Base-by-base conservation (phyloP, 2,329 filamentous ascomycete genomes). In the Cytospora leucostoma region DNA sequence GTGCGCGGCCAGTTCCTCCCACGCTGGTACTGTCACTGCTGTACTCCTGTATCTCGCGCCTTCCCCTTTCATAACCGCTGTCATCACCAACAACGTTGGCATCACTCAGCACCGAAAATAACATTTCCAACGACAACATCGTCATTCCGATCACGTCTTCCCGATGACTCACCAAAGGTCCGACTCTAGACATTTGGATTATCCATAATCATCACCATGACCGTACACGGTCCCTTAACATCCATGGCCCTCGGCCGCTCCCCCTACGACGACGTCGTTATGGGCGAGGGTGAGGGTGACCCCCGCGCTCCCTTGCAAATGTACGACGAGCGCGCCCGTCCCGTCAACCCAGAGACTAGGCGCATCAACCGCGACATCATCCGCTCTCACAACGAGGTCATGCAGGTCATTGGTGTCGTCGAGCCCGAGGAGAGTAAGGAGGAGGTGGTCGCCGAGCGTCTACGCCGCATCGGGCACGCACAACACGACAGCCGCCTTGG, bases 321-420 rank as follows among this genome's bases (percentile, higher is more conserved):
- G 54, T 86, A 83, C 68, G 84, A 87, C 67, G 77, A 79, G 49
- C 79, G 82, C 38, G 84, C 84, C 15, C 82, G 84, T 11, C 82
- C 84, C 4, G 69, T 84, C 56, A 87, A 87, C 67, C 78, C 78
- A 0, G 78, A 81, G 58, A 85, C 83, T 1, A 83, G 81, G 68
- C 75, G 76, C 13, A 79, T 85, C 66, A 86, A 85, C 67, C 79
- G 80, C 56, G 81, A 84, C 63, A 80, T 86, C 37, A 83, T 87
- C 33, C 78, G 84, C 58, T 80, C 84, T 11, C 84, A 87, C 68
- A 87, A 87, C 67, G 84, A 87, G 67, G 84, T 87, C 4, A 87
- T 87, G 84, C 78, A 81, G 19, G 83, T 86, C 11, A 87, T 87
- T 47, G 84, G 84, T 6, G 84, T 87, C 5, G 84, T 84, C 10